phyloP scores from a whole-genome alignment of 2,329 filamentous ascomycete species.

The Aspergillus fischeri region DNA sequence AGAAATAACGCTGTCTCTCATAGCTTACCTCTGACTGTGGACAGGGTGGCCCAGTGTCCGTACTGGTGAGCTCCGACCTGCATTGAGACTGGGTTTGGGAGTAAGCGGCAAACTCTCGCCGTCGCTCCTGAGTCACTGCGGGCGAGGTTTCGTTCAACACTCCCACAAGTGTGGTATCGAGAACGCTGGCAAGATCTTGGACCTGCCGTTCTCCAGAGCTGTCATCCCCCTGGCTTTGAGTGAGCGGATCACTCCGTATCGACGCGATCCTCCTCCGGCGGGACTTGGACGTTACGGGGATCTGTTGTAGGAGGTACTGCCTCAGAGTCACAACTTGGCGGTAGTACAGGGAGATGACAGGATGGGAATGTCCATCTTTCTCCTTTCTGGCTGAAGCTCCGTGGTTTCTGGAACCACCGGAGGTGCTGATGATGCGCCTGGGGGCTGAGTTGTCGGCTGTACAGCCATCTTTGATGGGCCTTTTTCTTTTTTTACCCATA shows the following conservation, averaged over 20 bases:
- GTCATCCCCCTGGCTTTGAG: slow-evolving; percentile 9
- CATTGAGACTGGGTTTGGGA: slow-evolving; percentile 58
- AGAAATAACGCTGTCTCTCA: not conserved
- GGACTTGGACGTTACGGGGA: slow-evolving; percentile 62
- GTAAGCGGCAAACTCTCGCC: slow-evolving; percentile 57
- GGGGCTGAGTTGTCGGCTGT: slow-evolving; percentile 14
- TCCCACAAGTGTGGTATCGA: slow-evolving; percentile 69
- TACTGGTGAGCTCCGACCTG: slow-evolving; percentile 30
- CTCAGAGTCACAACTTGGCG: slow-evolving; percentile 62
- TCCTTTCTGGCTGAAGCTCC: slow-evolving; percentile 7
- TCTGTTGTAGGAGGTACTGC: slow-evolving; percentile 62
- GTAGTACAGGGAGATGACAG: slow-evolving; percentile 68
- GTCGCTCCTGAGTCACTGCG: slow-evolving; percentile 36
- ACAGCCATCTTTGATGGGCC: slow-evolving; percentile 25
- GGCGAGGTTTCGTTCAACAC: slow-evolving; percentile 33
- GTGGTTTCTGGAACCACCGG: slow-evolving; percentile 15
- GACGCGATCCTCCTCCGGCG: slow-evolving; percentile 45
- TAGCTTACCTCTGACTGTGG: slow-evolving; percentile 61
- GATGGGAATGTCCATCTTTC: slow-evolving; percentile 42
- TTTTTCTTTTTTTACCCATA: slow-evolving; percentile 44
- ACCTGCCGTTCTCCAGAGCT: not conserved
- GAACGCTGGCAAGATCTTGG: slow-evolving; percentile 48
- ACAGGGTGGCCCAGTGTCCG: slow-evolving; percentile 40
- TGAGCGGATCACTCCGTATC: slow-evolving; percentile 17
- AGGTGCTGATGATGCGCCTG: slow-evolving; percentile 22